Evolutionary conservation across 805 yeast species (phyloP).

Genomic region (Alloascoidea africana): DNA sequence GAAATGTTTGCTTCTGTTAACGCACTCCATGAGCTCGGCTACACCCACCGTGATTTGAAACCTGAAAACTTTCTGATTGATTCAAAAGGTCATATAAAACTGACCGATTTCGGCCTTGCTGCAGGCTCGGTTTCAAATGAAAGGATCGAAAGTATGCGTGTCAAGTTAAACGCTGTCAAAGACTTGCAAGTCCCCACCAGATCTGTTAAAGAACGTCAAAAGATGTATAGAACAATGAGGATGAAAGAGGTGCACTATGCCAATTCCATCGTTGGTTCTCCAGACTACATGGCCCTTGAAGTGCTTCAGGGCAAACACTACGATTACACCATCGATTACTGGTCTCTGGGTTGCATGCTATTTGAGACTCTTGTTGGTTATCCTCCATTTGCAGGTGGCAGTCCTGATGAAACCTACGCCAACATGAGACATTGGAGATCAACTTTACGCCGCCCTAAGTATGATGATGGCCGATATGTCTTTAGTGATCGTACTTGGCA

Average conservation of each 20-base stretch:
- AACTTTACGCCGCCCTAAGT: slow-evolving; percentile 76
- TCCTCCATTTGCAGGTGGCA: slow-evolving; percentile 92
- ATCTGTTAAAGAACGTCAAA: slow-evolving; percentile 76
- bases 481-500: slow-evolving; percentile 97
- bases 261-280: slow-evolving; percentile 92
- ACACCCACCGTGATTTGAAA: slow-evolving; percentile 92
- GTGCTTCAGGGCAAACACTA: slow-evolving; percentile 88
- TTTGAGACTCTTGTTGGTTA: slow-evolving; percentile 94
- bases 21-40: slow-evolving; percentile 87
- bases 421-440: slow-evolving; percentile 89
- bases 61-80: slow-evolving; percentile 91
- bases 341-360: slow-evolving; percentile 97
- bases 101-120: slow-evolving; percentile 94
- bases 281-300: slow-evolving; percentile 98
- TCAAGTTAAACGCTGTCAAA: slow-evolving; percentile 52
- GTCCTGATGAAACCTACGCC: slow-evolving; percentile 88
- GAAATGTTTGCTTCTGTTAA: slow-evolving; percentile 96
- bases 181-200: slow-evolving; percentile 59
- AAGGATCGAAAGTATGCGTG: slow-evolving; percentile 83
- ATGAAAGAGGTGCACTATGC: slow-evolving; percentile 70
- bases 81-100: slow-evolving; percentile 78
- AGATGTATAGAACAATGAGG: slow-evolving; percentile 65
- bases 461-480: slow-evolving; percentile 81
- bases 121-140: slow-evolving; percentile 91
- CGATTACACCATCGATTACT: slow-evolving; percentile 93